These are phyloP conservation scores for Fusarium citri DNA, from an alignment of 2,329 filamentous ascomycete genomes.

Conservation along the genomic window DNA sequence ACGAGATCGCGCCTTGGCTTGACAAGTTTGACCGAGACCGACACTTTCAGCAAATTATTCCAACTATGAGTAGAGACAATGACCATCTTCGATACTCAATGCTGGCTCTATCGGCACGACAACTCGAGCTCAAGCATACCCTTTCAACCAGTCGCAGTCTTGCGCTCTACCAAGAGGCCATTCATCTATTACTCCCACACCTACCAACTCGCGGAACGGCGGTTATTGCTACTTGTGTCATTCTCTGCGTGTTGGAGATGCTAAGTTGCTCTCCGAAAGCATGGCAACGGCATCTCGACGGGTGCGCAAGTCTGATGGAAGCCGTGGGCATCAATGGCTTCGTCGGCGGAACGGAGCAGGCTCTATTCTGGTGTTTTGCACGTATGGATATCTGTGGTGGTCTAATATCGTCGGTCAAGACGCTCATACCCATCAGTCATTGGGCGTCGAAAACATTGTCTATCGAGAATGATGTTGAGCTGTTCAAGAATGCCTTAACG, in stretches of 20 bases:
- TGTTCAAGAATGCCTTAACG: constrained; percentile 51
- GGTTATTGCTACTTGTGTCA: constrained; percentile 64
- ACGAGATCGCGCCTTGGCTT: constrained; percentile 58
- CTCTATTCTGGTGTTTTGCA: constrained; percentile 66
- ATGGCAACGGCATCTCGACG: constrained; percentile 64
- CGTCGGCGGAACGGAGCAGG: constrained; percentile 61
- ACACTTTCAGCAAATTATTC: constrained; percentile 61
- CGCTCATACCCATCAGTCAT: constrained; percentile 59
- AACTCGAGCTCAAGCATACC: constrained; percentile 58
- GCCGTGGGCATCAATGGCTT: constrained; percentile 64
- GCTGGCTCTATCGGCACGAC: constrained; percentile 63
- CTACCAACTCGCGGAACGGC: constrained; percentile 60
- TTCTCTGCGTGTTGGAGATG: constrained; percentile 67
- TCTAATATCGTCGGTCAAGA: constrained; percentile 62
- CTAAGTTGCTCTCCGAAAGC: constrained; percentile 60
- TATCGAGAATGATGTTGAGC: constrained; percentile 47
- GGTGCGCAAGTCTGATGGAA: constrained; percentile 63
- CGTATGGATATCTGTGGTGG: constrained; percentile 67
- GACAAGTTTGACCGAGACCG: constrained; percentile 65
- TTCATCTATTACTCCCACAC: constrained; percentile 60
- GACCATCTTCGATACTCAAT: constrained; percentile 61
- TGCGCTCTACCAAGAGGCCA: constrained; percentile 63
- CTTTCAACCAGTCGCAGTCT: constrained; percentile 56
- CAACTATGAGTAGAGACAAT: constrained; percentile 58
- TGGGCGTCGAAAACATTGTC: constrained; percentile 55